phyloP scores from a whole-genome alignment of 2,329 filamentous ascomycete genomes.

The Cladosporium sp. region DNA sequence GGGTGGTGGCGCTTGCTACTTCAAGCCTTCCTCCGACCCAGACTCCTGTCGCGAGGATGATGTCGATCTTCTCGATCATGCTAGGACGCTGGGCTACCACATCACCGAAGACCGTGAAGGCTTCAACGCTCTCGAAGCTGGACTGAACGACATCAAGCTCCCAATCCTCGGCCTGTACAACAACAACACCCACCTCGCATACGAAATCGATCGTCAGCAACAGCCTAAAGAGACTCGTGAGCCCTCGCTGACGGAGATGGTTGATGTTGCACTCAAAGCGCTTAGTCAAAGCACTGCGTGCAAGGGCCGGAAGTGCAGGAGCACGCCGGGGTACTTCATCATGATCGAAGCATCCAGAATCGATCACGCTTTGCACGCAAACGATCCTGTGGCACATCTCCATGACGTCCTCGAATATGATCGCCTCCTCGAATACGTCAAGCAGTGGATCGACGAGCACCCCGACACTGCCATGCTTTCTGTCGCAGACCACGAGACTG shows the following conservation, averaged over 20 bases:
- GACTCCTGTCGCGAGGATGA: slow-evolving; percentile 44
- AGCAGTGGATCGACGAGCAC: slow-evolving; percentile 45
- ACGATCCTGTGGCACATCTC: slow-evolving; percentile 35
- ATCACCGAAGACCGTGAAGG: slow-evolving; percentile 41
- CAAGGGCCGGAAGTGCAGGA: slow-evolving; percentile 21
- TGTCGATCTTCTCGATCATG: slow-evolving; percentile 42
- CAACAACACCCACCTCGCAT: slow-evolving; percentile 43
- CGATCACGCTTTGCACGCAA: slow-evolving; percentile 39
- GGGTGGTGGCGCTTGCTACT: slow-evolving; percentile 47
- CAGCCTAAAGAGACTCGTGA: slow-evolving; percentile 36
- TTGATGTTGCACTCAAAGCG: slow-evolving; percentile 42
- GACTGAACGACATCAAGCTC: slow-evolving; percentile 25
- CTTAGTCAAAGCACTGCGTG: slow-evolving; percentile 40
- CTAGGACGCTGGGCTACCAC: slow-evolving; percentile 40
- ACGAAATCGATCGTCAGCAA: slow-evolving; percentile 42
- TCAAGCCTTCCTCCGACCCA: slow-evolving; percentile 42
- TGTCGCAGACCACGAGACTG: slow-evolving; percentile 47
- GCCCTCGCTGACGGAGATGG: slow-evolving; percentile 46
- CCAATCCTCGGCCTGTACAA: slow-evolving; percentile 45
- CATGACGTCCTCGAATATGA: slow-evolving; percentile 47
- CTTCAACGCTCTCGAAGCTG: slow-evolving; percentile 39
- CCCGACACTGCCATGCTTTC: slow-evolving; percentile 44
- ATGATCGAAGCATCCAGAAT: slow-evolving; percentile 46
- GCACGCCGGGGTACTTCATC: slow-evolving; percentile 44
- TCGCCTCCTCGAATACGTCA: slow-evolving; percentile 42